These are phyloP conservation scores for Ascochyta pisi DNA, from an alignment of 2,329 filamentous ascomycete genomes.

Conservation along the genomic window DNA sequence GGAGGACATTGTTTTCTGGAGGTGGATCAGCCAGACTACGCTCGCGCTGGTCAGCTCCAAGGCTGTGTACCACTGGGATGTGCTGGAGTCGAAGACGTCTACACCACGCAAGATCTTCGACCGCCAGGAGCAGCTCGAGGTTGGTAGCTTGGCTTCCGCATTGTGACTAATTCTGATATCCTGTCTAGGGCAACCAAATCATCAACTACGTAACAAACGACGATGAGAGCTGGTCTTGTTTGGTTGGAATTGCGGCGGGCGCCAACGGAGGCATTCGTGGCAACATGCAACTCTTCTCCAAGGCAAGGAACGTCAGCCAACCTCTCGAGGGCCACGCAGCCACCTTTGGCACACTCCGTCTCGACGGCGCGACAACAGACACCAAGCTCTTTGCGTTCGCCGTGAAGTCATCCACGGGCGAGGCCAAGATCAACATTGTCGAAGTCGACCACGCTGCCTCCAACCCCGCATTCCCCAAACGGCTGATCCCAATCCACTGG, in stretches of 20 bases:
- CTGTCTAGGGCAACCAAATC: constrained; percentile 84
- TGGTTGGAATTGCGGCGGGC: constrained; percentile 94
- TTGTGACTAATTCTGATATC: constrained; percentile 11
- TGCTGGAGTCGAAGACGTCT: constrained; percentile 82
- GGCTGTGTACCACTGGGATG: constrained; percentile 96
- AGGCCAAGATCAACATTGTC: constrained; percentile 93
- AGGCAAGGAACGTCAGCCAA: constrained; percentile 94
- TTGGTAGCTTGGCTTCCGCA: constrained; percentile 54
- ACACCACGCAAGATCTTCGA: constrained; percentile 89
- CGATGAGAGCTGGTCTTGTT: constrained; percentile 97
- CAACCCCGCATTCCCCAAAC: constrained; percentile 91
- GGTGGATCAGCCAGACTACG: constrained; percentile 92
- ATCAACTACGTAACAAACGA: constrained; percentile 98
- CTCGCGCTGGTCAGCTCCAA: constrained; percentile 90
- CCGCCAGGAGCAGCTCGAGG: constrained; percentile 85
- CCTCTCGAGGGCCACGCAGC: constrained; percentile 97
- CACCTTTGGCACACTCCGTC: constrained; percentile 85
- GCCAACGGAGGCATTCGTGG: constrained; percentile 93
- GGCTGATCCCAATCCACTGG: constrained; percentile 97
- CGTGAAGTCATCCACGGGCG: constrained; percentile 82
- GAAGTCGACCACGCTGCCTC: constrained; percentile 93
- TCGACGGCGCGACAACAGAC: constrained; percentile 87
- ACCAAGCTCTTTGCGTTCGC: constrained; percentile 98
- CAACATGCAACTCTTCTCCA: constrained; percentile 96
- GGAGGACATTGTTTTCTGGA: constrained; percentile 98